Evolutionary conservation across 371 early-diverging fungal species (phyloP).

Genomic region (Lichtheimia ornata): DNA sequence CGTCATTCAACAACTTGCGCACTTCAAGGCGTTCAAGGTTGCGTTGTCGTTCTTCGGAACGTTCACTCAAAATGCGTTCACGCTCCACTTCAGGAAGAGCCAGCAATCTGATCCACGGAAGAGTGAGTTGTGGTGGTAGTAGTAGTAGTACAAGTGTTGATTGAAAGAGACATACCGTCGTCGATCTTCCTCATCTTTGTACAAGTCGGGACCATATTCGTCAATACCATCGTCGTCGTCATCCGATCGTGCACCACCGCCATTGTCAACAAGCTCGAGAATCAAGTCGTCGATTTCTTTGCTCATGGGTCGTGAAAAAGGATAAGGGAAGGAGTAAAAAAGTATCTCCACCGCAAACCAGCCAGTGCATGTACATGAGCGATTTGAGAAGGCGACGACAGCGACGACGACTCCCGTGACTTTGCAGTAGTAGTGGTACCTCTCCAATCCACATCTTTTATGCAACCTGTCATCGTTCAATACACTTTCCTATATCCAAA

Average conservation of each 20-base stretch:
- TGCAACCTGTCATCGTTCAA: no score
- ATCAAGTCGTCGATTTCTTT: constrained; percentile 23
- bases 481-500: no score
- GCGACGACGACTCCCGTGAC: no score
- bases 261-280: constrained; percentile 20
- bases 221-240: constrained; percentile 68
- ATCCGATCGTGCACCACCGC: constrained; percentile 27
- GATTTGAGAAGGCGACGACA: no score
- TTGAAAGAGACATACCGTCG: constrained; percentile 27
- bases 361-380: no score
- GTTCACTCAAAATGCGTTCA: constrained; percentile 76
- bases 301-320: constrained; percentile 8
- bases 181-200: constrained; percentile 78
- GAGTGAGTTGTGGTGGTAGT: neutral
- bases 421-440: no score
- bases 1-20: constrained; percentile 55
- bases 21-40: constrained; percentile 61
- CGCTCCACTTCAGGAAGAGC: constrained; percentile 77
- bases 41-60: constrained; percentile 68
- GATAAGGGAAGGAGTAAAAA: neutral
- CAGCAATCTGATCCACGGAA: constrained; percentile 37
- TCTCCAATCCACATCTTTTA: no score
- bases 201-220: constrained; percentile 76
- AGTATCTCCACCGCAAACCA: no score
- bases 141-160: neutral